Conservation (phyloP, 2,329 filamentous ascomycete genomes). For the Amauroascus niger region DNA sequence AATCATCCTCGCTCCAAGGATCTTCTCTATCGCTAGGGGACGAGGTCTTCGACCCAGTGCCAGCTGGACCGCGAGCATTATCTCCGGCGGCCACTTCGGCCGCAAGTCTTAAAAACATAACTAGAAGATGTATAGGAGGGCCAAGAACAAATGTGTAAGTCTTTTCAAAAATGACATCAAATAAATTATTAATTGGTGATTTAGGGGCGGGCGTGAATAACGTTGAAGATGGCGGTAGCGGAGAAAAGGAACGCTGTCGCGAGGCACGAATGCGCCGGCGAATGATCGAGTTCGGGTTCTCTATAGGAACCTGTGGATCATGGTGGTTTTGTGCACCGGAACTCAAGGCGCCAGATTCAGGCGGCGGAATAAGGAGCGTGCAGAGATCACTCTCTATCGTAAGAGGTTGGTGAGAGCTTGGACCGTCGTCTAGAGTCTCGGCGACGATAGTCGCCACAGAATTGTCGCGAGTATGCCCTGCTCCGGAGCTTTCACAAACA, state of each 20-base stretch:
- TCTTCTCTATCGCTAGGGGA: constrained; percentile 34
- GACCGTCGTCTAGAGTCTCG: constrained; percentile 9
- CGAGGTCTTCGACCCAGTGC: constrained; percentile 15
- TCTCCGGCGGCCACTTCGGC: constrained; percentile 55
- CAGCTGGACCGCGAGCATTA: constrained; percentile 24
- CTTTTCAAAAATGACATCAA: constrained; percentile 61
- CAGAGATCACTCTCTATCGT: background rate
- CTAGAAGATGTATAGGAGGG: constrained; percentile 68
- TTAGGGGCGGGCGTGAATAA: constrained; percentile 44
- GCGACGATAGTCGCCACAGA: constrained; percentile 23
- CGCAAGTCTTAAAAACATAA: constrained; percentile 71
- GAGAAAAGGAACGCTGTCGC: constrained; percentile 51
- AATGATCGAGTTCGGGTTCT: constrained; percentile 29
- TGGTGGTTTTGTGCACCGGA: background rate
- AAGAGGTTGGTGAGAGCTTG: background rate
- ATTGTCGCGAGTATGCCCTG: constrained; percentile 23
- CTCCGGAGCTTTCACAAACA: constrained; percentile 7
- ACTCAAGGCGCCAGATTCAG: background rate
- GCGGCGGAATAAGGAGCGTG: background rate
- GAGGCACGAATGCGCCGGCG: constrained; percentile 49
- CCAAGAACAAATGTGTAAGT: constrained; percentile 67
- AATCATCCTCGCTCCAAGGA: constrained; percentile 49
- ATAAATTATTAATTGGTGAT: constrained; percentile 44
- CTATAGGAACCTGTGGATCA: constrained; percentile 12
- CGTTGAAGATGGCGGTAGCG: constrained; percentile 58